Conservation (phyloP, 805 yeast species). For the Lachancea fermentati region DNA sequence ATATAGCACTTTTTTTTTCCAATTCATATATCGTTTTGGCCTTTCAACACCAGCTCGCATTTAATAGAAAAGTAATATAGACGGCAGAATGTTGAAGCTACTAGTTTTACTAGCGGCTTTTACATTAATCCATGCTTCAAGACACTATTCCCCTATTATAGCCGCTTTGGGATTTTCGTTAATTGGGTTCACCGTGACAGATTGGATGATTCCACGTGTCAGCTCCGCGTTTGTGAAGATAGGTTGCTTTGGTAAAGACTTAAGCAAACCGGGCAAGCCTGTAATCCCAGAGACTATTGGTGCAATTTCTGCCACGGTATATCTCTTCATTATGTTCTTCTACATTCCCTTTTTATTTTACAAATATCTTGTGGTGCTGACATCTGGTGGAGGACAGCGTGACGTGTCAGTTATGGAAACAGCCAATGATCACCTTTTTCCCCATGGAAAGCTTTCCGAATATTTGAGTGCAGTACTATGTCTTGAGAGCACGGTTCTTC, state of each 20-base stretch:
- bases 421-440: conserved; percentile 40
- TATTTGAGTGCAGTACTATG: conserved; percentile 81
- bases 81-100: conserved; percentile 1
- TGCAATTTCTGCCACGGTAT: conserved; percentile 77
- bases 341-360: conserved; percentile 85
- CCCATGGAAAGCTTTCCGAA: conserved; percentile 78
- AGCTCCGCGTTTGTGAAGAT: conserved; percentile 60
- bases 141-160: conserved; percentile 22
- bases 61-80: neutral
- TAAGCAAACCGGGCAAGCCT: conserved; percentile 71
- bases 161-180: conserved; percentile 63
- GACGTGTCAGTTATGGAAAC: conserved; percentile 18
- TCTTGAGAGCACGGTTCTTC: conserved; percentile 71
- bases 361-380: conserved; percentile 57
- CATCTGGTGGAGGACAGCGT: conserved; percentile 56
- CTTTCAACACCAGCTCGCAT: neutral
- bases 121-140: conserved; percentile 15
- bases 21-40: neutral
- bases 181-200: conserved; percentile 58
- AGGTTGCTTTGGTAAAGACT: conserved; percentile 82
- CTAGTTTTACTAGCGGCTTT: neutral
- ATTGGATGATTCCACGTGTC: conserved; percentile 61
- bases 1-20: too few relatives aligned
- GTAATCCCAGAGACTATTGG: conserved; percentile 89
- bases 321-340: conserved; percentile 72